These are phyloP conservation scores for Leishmania guyanensis DNA, from an alignment of 208 protist genomes.

Conservation along the genomic window DNA sequence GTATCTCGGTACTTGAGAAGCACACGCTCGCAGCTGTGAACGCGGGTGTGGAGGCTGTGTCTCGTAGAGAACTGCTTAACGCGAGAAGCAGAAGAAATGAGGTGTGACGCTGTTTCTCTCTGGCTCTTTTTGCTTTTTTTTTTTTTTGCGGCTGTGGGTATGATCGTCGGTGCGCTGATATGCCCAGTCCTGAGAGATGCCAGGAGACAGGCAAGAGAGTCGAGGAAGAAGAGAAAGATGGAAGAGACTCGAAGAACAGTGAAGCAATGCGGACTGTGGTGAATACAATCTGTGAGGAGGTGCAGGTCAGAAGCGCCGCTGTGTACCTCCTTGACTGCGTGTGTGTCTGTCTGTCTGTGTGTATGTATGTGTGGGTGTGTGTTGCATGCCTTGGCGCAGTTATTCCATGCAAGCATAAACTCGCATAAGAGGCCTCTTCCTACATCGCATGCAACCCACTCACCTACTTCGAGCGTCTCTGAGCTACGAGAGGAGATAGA, in stretches of 20 bases:
- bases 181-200: background rate
- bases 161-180: background rate
- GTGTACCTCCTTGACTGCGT: background rate
- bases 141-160: too few relatives aligned
- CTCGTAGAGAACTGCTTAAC: background rate
- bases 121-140: background rate
- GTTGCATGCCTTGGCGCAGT: background rate
- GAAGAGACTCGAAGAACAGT: background rate
- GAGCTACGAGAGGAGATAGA: background rate
- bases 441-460: background rate
- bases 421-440: background rate
- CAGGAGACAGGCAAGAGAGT: background rate
- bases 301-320: background rate
- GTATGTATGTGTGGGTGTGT: background rate
- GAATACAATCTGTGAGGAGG: background rate
- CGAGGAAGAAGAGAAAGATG: background rate
- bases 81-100: background rate
- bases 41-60: background rate
- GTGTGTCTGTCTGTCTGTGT: constrained; percentile 5
- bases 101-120: background rate
- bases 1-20: background rate
- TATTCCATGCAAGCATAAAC: background rate
- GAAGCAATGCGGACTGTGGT: background rate
- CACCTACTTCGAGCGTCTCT: background rate
- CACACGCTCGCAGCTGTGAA: background rate